Evolutionary conservation across 164 flowering plant species (phyloP).

Genomic region (Kingdonia uniflora): DNA sequence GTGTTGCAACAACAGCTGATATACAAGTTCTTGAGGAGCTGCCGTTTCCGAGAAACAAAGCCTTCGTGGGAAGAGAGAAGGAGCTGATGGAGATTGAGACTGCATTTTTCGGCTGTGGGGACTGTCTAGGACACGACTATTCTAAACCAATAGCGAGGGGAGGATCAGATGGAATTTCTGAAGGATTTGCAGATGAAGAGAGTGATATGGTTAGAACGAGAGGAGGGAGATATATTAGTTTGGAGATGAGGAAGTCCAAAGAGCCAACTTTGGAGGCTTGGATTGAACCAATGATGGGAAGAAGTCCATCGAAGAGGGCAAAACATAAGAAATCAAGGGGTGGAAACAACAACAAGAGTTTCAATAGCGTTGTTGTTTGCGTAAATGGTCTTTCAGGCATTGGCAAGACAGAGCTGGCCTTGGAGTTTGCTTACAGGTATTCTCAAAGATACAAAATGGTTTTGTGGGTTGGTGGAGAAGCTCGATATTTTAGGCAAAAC

Average conservation of each 20-base stretch:
- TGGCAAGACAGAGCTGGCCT: slow-evolving; percentile 85
- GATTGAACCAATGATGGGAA: slow-evolving; percentile 52
- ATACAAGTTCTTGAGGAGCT: slow-evolving; percentile 39
- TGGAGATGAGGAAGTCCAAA: slow-evolving; percentile 55
- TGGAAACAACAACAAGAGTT: slow-evolving; percentile 32
- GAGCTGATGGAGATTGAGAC: slow-evolving; percentile 65
- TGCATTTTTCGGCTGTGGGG: slow-evolving; percentile 50
- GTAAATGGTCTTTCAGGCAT: slow-evolving; percentile 57
- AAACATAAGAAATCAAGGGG: slow-evolving; percentile 61
- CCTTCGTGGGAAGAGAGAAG: slow-evolving; percentile 72
- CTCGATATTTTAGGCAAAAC: slow-evolving; percentile 71
- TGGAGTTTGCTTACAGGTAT: slow-evolving; percentile 72
- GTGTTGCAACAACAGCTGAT: slow-evolving; percentile 29
- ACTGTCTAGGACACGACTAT: slow-evolving; percentile 28
- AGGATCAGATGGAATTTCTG: slow-evolving; percentile 30
- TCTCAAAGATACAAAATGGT: slow-evolving; percentile 80
- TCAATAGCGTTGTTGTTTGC: slow-evolving; percentile 39
- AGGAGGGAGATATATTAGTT: slow-evolving; percentile 46
- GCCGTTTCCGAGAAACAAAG: slow-evolving; percentile 55
- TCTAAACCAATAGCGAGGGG: slow-evolving; percentile 1
- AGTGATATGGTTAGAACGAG: slow-evolving; percentile 22
- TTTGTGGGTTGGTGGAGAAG: slow-evolving; percentile 87
- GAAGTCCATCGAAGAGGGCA: slow-evolving; percentile 38
- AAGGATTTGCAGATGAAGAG: slow-evolving; percentile 66
- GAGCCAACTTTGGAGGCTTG: slow-evolving; percentile 14